phyloP scores from a whole-genome alignment of 2,329 filamentous ascomycete species.

The Fusarium napiforme region DNA sequence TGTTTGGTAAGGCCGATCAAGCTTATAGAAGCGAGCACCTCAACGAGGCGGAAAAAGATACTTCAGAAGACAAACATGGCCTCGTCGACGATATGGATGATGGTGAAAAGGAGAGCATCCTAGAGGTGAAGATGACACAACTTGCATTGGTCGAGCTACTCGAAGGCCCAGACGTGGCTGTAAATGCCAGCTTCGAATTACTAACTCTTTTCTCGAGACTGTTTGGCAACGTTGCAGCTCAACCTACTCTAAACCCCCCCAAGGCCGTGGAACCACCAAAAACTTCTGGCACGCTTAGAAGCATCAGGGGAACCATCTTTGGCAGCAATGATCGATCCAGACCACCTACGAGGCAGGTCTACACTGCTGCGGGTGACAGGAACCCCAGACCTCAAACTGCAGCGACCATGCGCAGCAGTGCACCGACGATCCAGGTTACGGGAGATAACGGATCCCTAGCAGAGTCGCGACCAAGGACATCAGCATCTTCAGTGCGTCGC shows the following conservation, averaged over 20 bases:
- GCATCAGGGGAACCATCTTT: slow-evolving; percentile 81
- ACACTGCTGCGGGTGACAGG: slow-evolving; percentile 52
- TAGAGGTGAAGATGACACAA: slow-evolving; percentile 98
- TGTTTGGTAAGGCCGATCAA: slow-evolving; percentile 72
- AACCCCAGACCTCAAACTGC: slow-evolving; percentile 52
- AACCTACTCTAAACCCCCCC: slow-evolving; percentile 56
- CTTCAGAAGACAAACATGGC: slow-evolving; percentile 52
- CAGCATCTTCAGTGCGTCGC: slow-evolving; percentile 43
- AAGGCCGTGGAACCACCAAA: slow-evolving; percentile 69
- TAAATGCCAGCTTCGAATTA: slow-evolving; percentile 88
- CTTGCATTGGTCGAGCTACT: slow-evolving; percentile 83
- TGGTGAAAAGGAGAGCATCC: slow-evolving; percentile 83
- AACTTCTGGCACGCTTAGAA: slow-evolving; percentile 77
- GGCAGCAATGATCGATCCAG: slow-evolving; percentile 64
- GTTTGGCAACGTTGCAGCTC: slow-evolving; percentile 69
- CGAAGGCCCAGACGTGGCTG: slow-evolving; percentile 85
- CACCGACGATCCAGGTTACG: slow-evolving; percentile 82
- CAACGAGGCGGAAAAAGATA: slow-evolving; percentile 61
- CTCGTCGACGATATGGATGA: slow-evolving; percentile 83
- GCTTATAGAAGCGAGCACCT: slow-evolving; percentile 74
- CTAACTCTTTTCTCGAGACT: slow-evolving; percentile 83
- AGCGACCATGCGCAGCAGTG: slow-evolving; percentile 56
- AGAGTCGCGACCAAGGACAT: slow-evolving; percentile 51
- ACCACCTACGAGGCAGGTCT: slow-evolving; percentile 56
- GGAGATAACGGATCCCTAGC: slow-evolving; percentile 64